Percentiles rank a stretch among this genome's conserved stretches.
These are phyloP conservation scores for Leishmania braziliensis DNA, from an alignment of 208 protist species.

Conservation along the genomic window DNA sequence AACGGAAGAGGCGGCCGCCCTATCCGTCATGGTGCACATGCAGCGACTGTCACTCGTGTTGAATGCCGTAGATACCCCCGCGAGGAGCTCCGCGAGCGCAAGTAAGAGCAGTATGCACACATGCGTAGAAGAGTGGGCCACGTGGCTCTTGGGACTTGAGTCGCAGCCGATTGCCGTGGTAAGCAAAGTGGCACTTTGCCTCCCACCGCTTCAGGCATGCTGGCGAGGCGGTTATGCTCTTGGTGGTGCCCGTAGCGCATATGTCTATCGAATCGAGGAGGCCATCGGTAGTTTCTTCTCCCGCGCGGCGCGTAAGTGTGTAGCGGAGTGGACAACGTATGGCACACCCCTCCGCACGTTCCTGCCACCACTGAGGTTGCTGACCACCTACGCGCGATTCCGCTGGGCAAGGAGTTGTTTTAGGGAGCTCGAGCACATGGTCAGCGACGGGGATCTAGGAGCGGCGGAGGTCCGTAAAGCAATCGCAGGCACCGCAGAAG, in stretches of 20 bases:
- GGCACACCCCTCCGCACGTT: slow-evolving; percentile 4
- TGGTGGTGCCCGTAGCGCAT: background rate
- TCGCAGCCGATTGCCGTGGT: slow-evolving; percentile 1
- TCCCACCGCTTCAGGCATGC: slow-evolving; percentile 1
- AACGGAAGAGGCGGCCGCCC: background rate
- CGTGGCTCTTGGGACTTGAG: background rate
- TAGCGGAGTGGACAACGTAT: slow-evolving; percentile 5
- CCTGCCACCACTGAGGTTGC: slow-evolving; percentile 5
- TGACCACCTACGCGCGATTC: slow-evolving; percentile 10
- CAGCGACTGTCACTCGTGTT: slow-evolving; percentile 5
- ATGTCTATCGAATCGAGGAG: background rate
- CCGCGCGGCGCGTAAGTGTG: background rate
- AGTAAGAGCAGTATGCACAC: background rate
- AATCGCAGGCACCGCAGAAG: background rate
- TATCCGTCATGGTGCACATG: slow-evolving; percentile 8
- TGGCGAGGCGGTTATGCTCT: background rate
- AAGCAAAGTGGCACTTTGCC: background rate
- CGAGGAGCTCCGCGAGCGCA: background rate
- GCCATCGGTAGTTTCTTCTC: background rate
- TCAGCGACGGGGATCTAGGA: background rate
- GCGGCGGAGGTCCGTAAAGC: background rate
- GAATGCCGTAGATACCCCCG: background rate
- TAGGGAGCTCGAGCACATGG: background rate
- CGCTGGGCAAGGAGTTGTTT: slow-evolving; percentile 11
- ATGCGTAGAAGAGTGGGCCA: slow-evolving; percentile 4